phyloP scores from a whole-genome alignment of 1,284 basidiomycete genomes.

The Leccinum angustisporum region DNA sequence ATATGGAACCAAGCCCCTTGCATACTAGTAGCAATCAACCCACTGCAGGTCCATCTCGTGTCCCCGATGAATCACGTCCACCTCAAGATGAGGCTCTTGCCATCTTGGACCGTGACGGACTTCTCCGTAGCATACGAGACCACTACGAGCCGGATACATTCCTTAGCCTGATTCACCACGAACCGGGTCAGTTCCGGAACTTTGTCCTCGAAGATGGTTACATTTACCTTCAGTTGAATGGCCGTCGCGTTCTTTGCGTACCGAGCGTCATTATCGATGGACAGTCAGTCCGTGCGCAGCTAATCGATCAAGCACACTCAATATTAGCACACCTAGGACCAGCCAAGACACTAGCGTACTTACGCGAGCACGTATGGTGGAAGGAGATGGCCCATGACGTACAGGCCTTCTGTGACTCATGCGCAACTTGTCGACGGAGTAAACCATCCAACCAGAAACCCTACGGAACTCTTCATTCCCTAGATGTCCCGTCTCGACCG shows the following conservation, averaged over 20 bases:
- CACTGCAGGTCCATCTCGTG: no score
- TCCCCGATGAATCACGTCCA: no score
- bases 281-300: no score
- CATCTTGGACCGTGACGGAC: neutral
- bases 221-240: conserved; percentile 17
- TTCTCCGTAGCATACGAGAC: conserved; percentile 1
- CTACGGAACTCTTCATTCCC: neutral
- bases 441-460: neutral
- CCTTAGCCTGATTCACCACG: conserved; percentile 25
- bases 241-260: neutral
- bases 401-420: neutral
- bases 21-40: no score
- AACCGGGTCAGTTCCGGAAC: conserved; percentile 23
- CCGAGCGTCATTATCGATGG: neutral
- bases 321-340: neutral
- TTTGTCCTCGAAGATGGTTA: conserved; percentile 29
- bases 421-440: neutral
- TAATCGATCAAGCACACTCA: neutral
- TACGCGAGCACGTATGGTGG: neutral
- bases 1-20: no score
- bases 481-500: neutral
- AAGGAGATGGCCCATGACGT: neutral
- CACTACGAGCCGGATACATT: conserved; percentile 27
- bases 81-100: no score
- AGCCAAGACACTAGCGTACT: neutral